Evolutionary conservation across 495 filamentous ascomycete species (phyloP).

Genomic region (Thermochaetoides thermophila): DNA sequence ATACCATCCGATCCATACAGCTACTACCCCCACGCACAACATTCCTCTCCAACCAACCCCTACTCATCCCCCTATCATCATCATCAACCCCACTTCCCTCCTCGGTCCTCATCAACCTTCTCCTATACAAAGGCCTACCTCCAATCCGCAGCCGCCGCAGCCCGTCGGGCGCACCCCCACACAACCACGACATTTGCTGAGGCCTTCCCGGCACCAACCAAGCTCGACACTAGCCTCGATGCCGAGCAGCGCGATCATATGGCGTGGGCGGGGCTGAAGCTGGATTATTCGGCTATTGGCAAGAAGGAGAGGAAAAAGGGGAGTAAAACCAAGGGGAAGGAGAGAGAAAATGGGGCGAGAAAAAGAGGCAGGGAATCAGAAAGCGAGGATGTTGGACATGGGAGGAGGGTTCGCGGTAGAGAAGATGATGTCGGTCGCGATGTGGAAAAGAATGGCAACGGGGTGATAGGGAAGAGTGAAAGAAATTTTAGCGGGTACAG

Average conservation of each 20-base stretch:
- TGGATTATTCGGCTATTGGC: constrained; percentile 1
- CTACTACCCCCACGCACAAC: too few species aligned
- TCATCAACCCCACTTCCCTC: neutral
- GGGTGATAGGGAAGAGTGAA: neutral
- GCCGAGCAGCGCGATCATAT: neutral
- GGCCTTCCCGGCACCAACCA: constrained; percentile 1
- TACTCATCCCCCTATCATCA: neutral
- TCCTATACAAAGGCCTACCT: constrained; percentile 1
- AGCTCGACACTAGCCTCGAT: neutral
- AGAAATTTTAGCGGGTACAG: neutral
- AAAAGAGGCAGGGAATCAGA: neutral
- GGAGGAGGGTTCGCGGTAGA: too few species aligned
- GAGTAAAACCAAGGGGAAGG: neutral
- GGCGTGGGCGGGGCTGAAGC: neutral
- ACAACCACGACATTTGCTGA: constrained; percentile 1
- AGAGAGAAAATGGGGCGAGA: neutral
- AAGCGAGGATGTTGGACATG: too few species aligned
- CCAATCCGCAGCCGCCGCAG: neutral
- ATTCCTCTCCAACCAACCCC: too few species aligned
- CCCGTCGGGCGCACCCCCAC: too few species aligned
- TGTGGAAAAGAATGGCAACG: neutral
- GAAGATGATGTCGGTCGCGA: too few species aligned
- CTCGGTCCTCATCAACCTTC: neutral
- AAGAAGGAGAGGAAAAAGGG: neutral
- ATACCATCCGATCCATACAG: too few species aligned